Conservation (phyloP, 768 basidiomycete species). For the Agrocybe chaxingu region DNA sequence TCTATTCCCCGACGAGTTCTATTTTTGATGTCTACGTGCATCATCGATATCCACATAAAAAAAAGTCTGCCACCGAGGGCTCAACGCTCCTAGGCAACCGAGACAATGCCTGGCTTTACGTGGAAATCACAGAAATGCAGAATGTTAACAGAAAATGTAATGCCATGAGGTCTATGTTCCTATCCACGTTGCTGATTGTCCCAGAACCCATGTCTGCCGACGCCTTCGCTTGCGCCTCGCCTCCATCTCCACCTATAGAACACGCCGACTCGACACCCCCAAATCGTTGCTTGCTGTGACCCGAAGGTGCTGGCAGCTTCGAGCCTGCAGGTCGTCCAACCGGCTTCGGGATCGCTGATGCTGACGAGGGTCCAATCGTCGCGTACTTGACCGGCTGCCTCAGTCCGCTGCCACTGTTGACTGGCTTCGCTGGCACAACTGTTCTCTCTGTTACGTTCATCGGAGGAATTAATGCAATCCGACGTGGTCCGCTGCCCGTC, state of each 20-base stretch:
- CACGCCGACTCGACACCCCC: conserved; percentile 8
- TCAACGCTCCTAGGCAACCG: too few relatives aligned
- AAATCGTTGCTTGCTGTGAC: conserved; percentile 11
- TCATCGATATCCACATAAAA: too few relatives aligned
- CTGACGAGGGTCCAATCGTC: conserved; percentile 15
- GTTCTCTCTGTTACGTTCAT: conserved; percentile 6
- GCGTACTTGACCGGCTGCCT: conserved; percentile 22
- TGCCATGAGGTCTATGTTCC: background rate
- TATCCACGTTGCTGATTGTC: background rate
- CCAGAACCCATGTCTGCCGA: conserved; percentile 2
- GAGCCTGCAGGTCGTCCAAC: conserved; percentile 17
- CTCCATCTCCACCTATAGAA: background rate
- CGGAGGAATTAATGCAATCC: conserved; percentile 25
- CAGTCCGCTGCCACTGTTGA: conserved; percentile 14
- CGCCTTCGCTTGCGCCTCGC: conserved; percentile 4
- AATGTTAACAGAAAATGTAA: background rate
- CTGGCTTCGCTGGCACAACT: conserved; percentile 1
- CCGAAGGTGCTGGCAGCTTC: conserved; percentile 20
- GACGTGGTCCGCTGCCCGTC: conserved; percentile 29
- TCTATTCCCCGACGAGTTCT: conserved; percentile 3
- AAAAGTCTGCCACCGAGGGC: too few relatives aligned
- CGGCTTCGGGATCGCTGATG: conserved; percentile 27
- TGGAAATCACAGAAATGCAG: too few relatives aligned
- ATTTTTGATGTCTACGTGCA: background rate
- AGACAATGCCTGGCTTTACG: too few relatives aligned